phyloP scores from a whole-genome alignment of 2,329 filamentous ascomycete species.

The Pseudopithomyces chartarum region DNA sequence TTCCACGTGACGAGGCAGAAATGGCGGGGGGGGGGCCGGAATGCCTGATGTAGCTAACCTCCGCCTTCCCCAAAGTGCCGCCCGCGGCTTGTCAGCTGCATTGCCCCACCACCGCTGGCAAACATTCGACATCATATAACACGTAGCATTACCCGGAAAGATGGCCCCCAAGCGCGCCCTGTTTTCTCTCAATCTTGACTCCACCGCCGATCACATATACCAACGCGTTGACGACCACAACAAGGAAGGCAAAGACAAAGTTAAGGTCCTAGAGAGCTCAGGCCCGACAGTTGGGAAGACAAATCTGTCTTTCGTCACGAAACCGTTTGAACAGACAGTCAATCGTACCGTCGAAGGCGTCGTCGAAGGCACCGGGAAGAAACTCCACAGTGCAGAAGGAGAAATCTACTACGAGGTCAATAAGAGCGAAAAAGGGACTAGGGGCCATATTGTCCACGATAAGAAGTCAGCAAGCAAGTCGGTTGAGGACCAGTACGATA shows the following conservation, averaged over 20 bases:
- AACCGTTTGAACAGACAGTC: constrained; percentile 43
- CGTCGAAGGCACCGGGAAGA: constrained; percentile 31
- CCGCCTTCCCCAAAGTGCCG: constrained; percentile 4
- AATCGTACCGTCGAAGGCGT: constrained; percentile 39
- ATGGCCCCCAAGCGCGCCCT: constrained; percentile 39
- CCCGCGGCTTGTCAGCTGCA: constrained; percentile 1
- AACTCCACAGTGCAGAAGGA: constrained; percentile 26
- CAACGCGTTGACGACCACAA: constrained; percentile 44
- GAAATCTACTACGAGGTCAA: constrained; percentile 25
- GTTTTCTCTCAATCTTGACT: constrained; percentile 47
- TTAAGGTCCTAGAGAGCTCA: constrained; percentile 41
- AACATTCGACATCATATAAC: constrained; percentile 27
- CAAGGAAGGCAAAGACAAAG: constrained; percentile 34
- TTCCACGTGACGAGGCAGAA: constrained; percentile 6
- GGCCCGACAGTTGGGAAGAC: constrained; percentile 40
- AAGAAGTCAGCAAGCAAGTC: constrained; percentile 10
- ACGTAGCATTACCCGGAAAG: constrained; percentile 11
- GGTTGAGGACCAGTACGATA: constrained; percentile 39
- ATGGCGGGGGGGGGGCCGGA: neutral
- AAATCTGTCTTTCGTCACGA: constrained; percentile 41
- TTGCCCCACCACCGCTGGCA: constrained; percentile 2
- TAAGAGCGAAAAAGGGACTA: constrained; percentile 12
- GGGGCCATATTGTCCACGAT: constrained; percentile 13
- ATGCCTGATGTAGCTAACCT: constrained; percentile 1
- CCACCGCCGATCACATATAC: constrained; percentile 46